Percentiles rank a stretch among this genome's conserved stretches.
phyloP scores from a whole-genome alignment of 495 filamentous ascomycete species.

The Hypoxylon lienhwacheense region DNA sequence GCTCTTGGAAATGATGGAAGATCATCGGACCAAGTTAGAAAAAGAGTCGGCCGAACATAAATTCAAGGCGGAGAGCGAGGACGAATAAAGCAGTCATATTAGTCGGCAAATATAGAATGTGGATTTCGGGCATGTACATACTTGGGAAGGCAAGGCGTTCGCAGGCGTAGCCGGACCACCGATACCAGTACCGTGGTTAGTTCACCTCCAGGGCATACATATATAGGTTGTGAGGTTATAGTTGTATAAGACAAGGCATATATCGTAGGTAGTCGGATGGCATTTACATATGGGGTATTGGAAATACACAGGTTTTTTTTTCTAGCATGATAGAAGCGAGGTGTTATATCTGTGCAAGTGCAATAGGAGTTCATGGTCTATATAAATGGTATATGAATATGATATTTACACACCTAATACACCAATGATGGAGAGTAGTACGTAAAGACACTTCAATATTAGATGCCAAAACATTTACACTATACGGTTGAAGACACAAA shows the following conservation, averaged over 20 bases:
- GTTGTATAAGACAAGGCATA: not conserved
- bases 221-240: no score
- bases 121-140: not conserved
- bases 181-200: conserved; percentile 1
- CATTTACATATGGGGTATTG: no score
- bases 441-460: no score
- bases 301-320: no score
- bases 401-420: no score
- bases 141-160: conserved; percentile 22
- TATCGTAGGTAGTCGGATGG: conserved; percentile 12
- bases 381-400: not conserved
- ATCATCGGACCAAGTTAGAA: conserved; percentile 25
- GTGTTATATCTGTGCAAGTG: no score
- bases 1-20: conserved; percentile 41
- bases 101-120: not conserved
- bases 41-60: conserved; percentile 7
- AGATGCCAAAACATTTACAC: no score
- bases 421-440: no score
- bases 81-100: conserved; percentile 5
- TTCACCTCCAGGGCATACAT: conserved; percentile 4
- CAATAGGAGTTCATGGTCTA: no score
- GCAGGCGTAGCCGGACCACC: conserved; percentile 10
- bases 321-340: no score
- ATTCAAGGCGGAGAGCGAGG: conserved; percentile 10
- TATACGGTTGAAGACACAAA: no score